These are phyloP conservation scores for Dryas drummondii DNA, from an alignment of 306 rosid genomes.

Conservation along the genomic window DNA sequence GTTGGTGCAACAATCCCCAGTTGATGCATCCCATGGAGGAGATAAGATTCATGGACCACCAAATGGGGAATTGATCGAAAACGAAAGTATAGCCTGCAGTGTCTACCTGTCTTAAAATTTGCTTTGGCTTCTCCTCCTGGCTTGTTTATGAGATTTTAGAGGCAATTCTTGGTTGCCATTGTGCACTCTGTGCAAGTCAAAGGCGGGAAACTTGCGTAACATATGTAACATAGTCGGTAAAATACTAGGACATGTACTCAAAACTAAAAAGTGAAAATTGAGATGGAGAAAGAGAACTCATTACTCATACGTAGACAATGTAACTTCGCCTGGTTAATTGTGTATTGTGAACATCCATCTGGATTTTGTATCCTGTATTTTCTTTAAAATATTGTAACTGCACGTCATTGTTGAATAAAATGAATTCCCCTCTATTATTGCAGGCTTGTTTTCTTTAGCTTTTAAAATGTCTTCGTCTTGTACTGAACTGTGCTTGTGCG, in stretches of 20 bases:
- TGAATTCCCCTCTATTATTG: neutral
- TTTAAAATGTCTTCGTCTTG: neutral
- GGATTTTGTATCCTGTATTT: neutral
- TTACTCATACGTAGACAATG: slow-evolving; percentile 1
- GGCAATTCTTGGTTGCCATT: slow-evolving; percentile 57
- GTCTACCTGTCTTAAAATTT: slow-evolving; percentile 49
- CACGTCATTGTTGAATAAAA: slow-evolving; percentile 2
- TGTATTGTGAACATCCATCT: neutral
- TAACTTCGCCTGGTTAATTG: slow-evolving; percentile 12
- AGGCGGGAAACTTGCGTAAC: slow-evolving; percentile 23
- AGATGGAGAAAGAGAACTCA: slow-evolving; percentile 14
- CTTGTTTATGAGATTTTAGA: neutral
- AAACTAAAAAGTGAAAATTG: slow-evolving; percentile 5
- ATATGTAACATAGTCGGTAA: slow-evolving; percentile 25
- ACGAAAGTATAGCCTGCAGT: slow-evolving; percentile 73
- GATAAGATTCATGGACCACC: slow-evolving; percentile 35
- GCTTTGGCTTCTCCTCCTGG: neutral
- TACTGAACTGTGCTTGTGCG: neutral
- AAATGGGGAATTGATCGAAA: slow-evolving; percentile 54
- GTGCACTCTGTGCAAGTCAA: slow-evolving; percentile 9
- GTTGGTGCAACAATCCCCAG: slow-evolving; percentile 38
- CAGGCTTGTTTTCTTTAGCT: neutral
- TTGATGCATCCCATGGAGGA: slow-evolving; percentile 36
- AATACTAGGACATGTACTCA: slow-evolving; percentile 13
- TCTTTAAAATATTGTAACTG: neutral